phyloP scores from a whole-genome alignment of 768 basidiomycete species.

The Pulveroboletus sp. region DNA sequence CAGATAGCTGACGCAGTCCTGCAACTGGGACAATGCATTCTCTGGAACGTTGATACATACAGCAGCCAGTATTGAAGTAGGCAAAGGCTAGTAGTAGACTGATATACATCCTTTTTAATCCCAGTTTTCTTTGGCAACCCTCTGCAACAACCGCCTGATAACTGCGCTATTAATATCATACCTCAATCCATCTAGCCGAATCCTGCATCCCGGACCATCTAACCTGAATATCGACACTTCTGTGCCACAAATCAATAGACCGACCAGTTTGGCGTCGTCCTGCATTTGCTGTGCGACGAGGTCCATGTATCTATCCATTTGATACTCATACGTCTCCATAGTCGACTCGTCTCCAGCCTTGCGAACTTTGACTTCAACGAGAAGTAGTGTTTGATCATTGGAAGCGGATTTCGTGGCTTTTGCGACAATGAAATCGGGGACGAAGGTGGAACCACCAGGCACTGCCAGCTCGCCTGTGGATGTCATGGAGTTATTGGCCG shows the following conservation, averaged over 20 bases:
- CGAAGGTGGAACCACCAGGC: neutral
- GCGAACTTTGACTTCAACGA: neutral
- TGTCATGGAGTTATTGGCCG: neutral
- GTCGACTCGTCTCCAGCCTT: neutral
- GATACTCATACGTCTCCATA: neutral
- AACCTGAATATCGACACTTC: neutral
- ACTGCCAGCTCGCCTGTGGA: neutral
- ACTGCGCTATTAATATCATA: neutral
- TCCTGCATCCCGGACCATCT: neutral
- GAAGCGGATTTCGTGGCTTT: neutral
- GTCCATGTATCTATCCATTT: neutral
- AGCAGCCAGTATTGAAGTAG: no score
- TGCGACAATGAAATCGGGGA: neutral
- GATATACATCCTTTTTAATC: no score
- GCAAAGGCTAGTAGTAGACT: no score
- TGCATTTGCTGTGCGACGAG: neutral
- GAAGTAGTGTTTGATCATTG: neutral
- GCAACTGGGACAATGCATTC: no score
- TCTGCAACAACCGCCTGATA: neutral
- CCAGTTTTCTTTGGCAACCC: neutral
- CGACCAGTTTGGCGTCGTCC: neutral
- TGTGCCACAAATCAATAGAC: slow-evolving; percentile 1
- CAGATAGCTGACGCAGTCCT: no score
- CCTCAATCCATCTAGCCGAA: neutral
- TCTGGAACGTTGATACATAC: no score